Evolutionary conservation across 148 eudicot genomes (phyloP), one percentile per base, ranked within the genome.

Genomic region (Spergularia bocconei): DNA sequence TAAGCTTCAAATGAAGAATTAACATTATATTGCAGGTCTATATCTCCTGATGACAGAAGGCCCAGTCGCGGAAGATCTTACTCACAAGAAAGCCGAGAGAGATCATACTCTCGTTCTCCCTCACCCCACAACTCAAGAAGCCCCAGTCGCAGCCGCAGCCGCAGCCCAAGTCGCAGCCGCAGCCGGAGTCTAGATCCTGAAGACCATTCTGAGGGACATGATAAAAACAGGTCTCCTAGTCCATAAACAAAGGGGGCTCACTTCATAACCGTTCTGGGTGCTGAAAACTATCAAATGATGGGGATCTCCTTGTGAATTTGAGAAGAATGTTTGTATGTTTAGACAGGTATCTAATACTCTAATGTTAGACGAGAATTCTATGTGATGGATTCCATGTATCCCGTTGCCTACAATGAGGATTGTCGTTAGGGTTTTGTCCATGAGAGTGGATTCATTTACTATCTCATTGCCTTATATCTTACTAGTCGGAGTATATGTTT

Each of bases 11-110:
- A 50, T 63, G 17, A 73, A 73, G 62, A 48, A 56, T 48, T 16
- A 17, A 12, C 15, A 57, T 73, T 51, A 6, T 69, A n/a, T 82
- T 83, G 57, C 84, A 94, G 98, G 89, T 91, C 97, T 69, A 77
- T 80, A 47, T 86, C 98, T 55, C 97, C 96, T 13, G 82, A 77
- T 73, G 96, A 79, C 74, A 87, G 79, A 61, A 91, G 90, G 82
- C 79, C 78, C 63, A 82, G 91, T 71, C 76, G 88, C 61, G 96
- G 87, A 69, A 88, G 93, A 80, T 90, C 98, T 29, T 84, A 80
- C 79, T 86, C 92, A 2, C 86, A 73, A 2, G 75, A 70, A 44
- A 75, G 73, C 23, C 79, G 79, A 60, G 83, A 63, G 29, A 83
- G 80, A 63, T 80, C 86, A 65, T 75, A 82, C 69, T 79, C 85